Conservation (phyloP, 257 asterid genomes). For the Voacanga thouarsii region DNA sequence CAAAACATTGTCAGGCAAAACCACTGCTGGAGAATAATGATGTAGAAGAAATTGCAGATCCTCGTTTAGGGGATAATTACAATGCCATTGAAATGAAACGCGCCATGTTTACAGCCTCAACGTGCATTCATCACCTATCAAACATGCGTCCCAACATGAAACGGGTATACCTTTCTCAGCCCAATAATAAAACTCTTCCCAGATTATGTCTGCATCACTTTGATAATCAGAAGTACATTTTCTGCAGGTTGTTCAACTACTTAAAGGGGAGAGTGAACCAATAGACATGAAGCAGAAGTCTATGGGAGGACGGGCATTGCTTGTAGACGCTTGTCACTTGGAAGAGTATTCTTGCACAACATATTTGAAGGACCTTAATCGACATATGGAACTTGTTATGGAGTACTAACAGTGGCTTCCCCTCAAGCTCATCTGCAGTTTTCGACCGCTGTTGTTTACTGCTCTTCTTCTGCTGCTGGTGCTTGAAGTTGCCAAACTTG, state of each 20-base stretch:
- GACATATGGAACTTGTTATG: slow-evolving; percentile 89
- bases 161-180: slow-evolving; percentile 37
- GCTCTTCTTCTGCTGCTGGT: slow-evolving; percentile 3
- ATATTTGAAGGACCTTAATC: slow-evolving; percentile 73
- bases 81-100: slow-evolving; percentile 63
- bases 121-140: slow-evolving; percentile 83
- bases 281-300: slow-evolving; percentile 61
- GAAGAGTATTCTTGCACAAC: slow-evolving; percentile 72
- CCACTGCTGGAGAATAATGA: slow-evolving; percentile 68
- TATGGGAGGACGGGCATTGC: slow-evolving; percentile 52
- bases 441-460: slow-evolving; percentile 1
- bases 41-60: slow-evolving; percentile 72
- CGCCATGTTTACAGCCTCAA: slow-evolving; percentile 67
- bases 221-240: neutral
- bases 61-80: slow-evolving; percentile 51
- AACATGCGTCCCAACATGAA: slow-evolving; percentile 82
- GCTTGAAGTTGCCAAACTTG: neutral
- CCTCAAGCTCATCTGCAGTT: neutral
- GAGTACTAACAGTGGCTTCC: slow-evolving; percentile 38
- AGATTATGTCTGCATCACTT: neutral
- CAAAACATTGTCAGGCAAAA: slow-evolving; percentile 56
- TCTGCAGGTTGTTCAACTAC: slow-evolving; percentile 62
- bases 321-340: slow-evolving; percentile 68
- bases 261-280: slow-evolving; percentile 66
- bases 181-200: neutral